Evolutionary conservation across 176 grass and related monocot species (phyloP), one percentile per base, ranked within the genome.

Genomic region (Hsuehochloa calcarea): DNA sequence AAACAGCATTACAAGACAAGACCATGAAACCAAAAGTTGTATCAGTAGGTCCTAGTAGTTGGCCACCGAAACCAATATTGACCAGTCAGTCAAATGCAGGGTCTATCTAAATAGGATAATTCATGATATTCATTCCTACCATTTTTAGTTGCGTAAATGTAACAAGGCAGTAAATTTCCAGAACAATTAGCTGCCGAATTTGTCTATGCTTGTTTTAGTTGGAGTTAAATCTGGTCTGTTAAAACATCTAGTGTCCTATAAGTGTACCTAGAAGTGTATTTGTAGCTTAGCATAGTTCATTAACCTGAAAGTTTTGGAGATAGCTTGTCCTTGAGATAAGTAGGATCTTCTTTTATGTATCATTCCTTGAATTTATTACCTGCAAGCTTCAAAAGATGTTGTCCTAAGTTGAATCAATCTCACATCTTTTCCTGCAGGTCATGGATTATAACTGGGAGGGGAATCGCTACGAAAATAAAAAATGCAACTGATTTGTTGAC

Each of bases 371-470:
- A 38, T 39, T 60, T 50, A 6, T 76, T 44, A 41, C 68, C 38
- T 55, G 19, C 55, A 17, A 26, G 4, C 56, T 23, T 52, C 34
- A 34, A 20, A n/a, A 16, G 8, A 64, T 17, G 47, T 5, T 61
- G n/a, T 74, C 10, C 2, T 72, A 72, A 49, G 27, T 50, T 56
- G 40, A 47, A 82, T 39, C 14, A 1, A 66, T 75, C 26, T 29
- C 25, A 34, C 54, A 62, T 14, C 23, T 31, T 59, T 84, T 87
- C 9, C n/a, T 87, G 14, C 85, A 99, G 96, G 74, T 14, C 84
- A 72, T 96, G 94, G 86, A 86, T 99, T 84, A 70, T 96, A 77
- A 84, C 27, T 68, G 68, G 75, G 46, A 82, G 74, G 72, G 90
- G 66, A 52, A 80, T 94, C 71, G 86, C 82, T 58, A 82, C 67